Base-by-base conservation (phyloP, 768 basidiomycete genomes). In the Rhodotorula diobovata region DNA sequence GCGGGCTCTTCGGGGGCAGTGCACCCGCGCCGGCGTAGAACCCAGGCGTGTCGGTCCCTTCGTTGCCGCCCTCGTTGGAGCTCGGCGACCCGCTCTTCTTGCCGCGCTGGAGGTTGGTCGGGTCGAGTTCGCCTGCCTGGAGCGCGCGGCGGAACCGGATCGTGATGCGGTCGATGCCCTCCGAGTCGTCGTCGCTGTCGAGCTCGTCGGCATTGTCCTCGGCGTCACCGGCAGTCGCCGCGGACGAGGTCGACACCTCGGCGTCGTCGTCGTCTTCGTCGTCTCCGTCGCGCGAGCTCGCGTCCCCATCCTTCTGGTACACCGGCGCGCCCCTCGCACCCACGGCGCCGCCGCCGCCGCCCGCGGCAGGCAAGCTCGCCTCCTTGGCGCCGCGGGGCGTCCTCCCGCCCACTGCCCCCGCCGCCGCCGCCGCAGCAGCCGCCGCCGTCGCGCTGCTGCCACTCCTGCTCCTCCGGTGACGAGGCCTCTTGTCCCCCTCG, bases 261-360 rank as follows among this genome's bases (percentile, higher is more conserved):
- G 61, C 56, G 39, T 72, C 63, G 34, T 70, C 68, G 61, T 73
- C 66, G 28, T 71, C 69, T 66, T 77, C 67, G 59, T 69, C 72
- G 51, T 76, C 72, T 1, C 68, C 74, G 39, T 75, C 74, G 15
- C 71, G 65, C 32, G 62, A 63, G 30, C 57, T 61, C 18, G 67
- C 64, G 34, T 75, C 67, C 8, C 64, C 63, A 23, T 66, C 62
- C 41, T 41, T 57, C 15, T 41, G 2, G 58, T n/a, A 43, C 21
- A 39, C 4, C 39, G 41, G 3, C 16, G n/a, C 37, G 14, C n/a
- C n/a, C n/a, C 51, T 12, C 15, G 14, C n/a, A 14, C 28, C 28
- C 51, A 14, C 51, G 51, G 8, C 51, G n/a, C 28, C n/a, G n/a
- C 1, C 51, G 14, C 1, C 51, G 12, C 48, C 45, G 45, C 45